Evolutionary conservation across 768 basidiomycete genomes (phyloP), one percentile per base, ranked within the genome.

Genomic region (Lanmaoa pseudosensibilis): DNA sequence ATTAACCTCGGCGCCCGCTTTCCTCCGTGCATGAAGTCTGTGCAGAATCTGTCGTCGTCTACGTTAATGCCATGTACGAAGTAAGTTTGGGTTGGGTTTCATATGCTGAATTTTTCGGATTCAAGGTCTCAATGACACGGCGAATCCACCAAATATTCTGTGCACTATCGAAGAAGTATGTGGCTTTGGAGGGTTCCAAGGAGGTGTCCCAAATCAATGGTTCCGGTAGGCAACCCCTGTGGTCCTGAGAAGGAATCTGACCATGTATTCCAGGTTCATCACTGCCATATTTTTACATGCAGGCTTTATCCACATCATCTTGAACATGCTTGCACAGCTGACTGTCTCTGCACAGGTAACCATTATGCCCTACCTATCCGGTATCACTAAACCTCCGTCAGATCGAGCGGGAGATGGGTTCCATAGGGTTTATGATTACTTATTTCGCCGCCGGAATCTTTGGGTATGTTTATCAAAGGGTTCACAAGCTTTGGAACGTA

Each of bases 391-490:
- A 7, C 0, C 23, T 43, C 54, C n/a, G 52, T 49, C 62, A 94
- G 86, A 86, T 96, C 54, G 94, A 97, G 68, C 78, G 87, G 55
- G 92, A 94, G 65, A 94, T 97, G 90, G 94, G 94, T 10, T 90
- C 94, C 0, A 77, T 78, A 27, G 88, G 88, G 0, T 99, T 97
- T 73, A 59, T 92, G 33, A 75, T 97, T 13, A 83, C 92, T 3
- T 99, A 98, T 71, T 82, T 94, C 43, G 81, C 94, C 1, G 89
- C 92, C 12, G 96, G 96, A 8, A 92, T 97, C 34, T 98, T 97
- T 68, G 96, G 96, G 81, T 93, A 70, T 39, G 71, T 60, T 21
- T 12, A 33, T 57, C 16, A 27, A 19, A 18, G 16, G 23, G 6
- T 9, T 39, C 33, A 41, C 23, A 44, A 9, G n/a, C 32, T 46